Evolutionary conservation across 495 filamentous ascomycete species (phyloP).

Genomic region (Chaetomium cochliodes): DNA sequence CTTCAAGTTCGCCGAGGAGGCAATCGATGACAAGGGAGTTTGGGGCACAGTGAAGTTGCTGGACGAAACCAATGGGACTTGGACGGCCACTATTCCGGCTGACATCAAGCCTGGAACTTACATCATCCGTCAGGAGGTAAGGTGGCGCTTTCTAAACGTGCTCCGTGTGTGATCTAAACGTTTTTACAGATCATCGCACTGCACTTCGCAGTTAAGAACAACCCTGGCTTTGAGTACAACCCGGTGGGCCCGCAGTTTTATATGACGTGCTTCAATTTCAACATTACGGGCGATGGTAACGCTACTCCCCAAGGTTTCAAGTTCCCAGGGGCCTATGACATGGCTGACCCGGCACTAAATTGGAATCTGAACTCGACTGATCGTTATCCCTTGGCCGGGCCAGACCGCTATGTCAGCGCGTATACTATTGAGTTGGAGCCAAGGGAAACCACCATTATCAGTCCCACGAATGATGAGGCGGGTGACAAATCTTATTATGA

Average conservation of each 20-base stretch:
- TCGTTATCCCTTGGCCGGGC: slow-evolving; percentile 24
- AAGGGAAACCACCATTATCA: slow-evolving; percentile 1
- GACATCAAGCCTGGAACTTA: slow-evolving; percentile 58
- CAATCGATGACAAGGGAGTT: slow-evolving; percentile 44
- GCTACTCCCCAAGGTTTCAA: slow-evolving; percentile 51
- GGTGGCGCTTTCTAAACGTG: background rate
- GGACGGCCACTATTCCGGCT: slow-evolving; percentile 57
- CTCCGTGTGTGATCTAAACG: background rate
- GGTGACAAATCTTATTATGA: slow-evolving; percentile 12
- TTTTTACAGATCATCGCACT: slow-evolving; percentile 27
- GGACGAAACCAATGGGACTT: slow-evolving; percentile 51
- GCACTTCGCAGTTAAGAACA: slow-evolving; percentile 23
- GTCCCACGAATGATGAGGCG: slow-evolving; percentile 9
- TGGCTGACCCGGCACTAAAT: slow-evolving; percentile 44
- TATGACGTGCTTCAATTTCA: slow-evolving; percentile 62
- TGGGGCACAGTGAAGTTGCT: slow-evolving; percentile 55
- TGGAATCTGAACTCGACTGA: slow-evolving; percentile 19
- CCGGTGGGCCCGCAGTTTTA: slow-evolving; percentile 60
- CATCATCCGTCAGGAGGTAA: slow-evolving; percentile 62
- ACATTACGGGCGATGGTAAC: slow-evolving; percentile 58
- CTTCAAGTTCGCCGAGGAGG: slow-evolving; percentile 63
- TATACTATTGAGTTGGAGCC: slow-evolving; percentile 10
- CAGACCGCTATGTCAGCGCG: slow-evolving; percentile 5
- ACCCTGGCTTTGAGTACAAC: slow-evolving; percentile 20
- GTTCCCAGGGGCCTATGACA: slow-evolving; percentile 54